Evolutionary conservation across 208 protist genomes (phyloP).

Genomic region (Trypanosoma avium): DNA sequence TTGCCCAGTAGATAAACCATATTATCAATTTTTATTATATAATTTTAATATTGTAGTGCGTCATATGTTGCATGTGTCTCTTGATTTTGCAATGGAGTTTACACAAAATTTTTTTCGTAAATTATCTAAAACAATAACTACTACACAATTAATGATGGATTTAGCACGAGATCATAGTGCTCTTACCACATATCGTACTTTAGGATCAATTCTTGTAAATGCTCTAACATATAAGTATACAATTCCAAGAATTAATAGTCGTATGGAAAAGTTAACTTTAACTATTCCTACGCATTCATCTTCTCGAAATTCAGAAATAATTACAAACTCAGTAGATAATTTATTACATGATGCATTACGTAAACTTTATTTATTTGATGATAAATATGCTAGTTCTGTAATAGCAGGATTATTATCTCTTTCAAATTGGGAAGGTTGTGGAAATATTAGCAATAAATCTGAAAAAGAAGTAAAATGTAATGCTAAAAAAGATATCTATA

Average conservation of each 20-base stretch:
- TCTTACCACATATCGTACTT: conserved; percentile 36
- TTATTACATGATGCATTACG: conserved; percentile 28
- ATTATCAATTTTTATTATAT: conserved; percentile 58
- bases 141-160: conserved; percentile 21
- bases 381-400: conserved; percentile 46
- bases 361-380: conserved; percentile 38
- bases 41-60: conserved; percentile 60
- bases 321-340: background rate
- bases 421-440: conserved; percentile 24
- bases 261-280: background rate
- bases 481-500: conserved; percentile 16
- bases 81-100: conserved; percentile 67
- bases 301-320: background rate
- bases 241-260: conserved; percentile 34
- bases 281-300: conserved; percentile 1
- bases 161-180: conserved; percentile 47
- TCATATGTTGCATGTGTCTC: conserved; percentile 48
- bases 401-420: conserved; percentile 52
- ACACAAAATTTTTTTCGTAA: conserved; percentile 62
- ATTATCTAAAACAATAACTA: conserved; percentile 24
- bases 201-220: conserved; percentile 48
- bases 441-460: too few species aligned
- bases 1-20: conserved; percentile 46
- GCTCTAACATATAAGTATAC: conserved; percentile 40
- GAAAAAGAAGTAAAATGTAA: background rate